Percentiles rank a stretch among this genome's conserved stretches.
Conservation (phyloP, 1,284 basidiomycete genomes). For the Ceratobasidium sp. region DNA sequence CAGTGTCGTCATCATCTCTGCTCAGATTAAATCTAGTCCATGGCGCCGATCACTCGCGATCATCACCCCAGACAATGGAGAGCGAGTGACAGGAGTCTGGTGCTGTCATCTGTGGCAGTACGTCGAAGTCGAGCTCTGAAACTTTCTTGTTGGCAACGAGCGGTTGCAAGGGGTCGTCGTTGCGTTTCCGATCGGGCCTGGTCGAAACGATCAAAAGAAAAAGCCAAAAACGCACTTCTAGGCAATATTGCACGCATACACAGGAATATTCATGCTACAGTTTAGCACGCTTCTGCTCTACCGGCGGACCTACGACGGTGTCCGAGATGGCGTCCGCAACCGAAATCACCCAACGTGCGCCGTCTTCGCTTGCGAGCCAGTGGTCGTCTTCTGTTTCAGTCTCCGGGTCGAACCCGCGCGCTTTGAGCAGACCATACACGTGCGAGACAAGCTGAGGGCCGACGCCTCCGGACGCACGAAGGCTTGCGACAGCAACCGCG, state of each 20-base stretch:
- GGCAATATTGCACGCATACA: slow-evolving; percentile 64
- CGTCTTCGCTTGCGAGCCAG: slow-evolving; percentile 92
- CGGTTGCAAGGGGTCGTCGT: slow-evolving; percentile 35
- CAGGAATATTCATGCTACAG: slow-evolving; percentile 13
- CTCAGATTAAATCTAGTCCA: slow-evolving; percentile 30
- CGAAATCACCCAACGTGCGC: slow-evolving; percentile 91
- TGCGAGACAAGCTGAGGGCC: slow-evolving; percentile 93
- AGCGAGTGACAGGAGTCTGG: slow-evolving; percentile 44
- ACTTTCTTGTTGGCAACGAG: slow-evolving; percentile 38
- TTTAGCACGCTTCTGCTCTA: slow-evolving; percentile 25
- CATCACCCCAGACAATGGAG: slow-evolving; percentile 39
- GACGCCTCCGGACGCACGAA: slow-evolving; percentile 90
- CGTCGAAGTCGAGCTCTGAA: slow-evolving; percentile 45
- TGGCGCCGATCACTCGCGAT: slow-evolving; percentile 35
- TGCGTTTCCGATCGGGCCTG: slow-evolving; percentile 72
- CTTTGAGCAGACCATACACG: slow-evolving; percentile 93
- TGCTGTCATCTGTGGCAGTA: slow-evolving; percentile 50
- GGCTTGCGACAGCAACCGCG: slow-evolving; percentile 90
- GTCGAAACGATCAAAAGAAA: slow-evolving; percentile 49
- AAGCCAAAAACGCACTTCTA: slow-evolving; percentile 49
- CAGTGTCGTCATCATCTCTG: slow-evolving; percentile 37
- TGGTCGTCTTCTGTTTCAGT: slow-evolving; percentile 72
- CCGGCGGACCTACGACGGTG: slow-evolving; percentile 61
- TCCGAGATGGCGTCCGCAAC: slow-evolving; percentile 87
- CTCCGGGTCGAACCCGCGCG: slow-evolving; percentile 66